These are phyloP conservation scores for Termitomyces sp. DNA, from an alignment of 768 basidiomycete species.

Conservation along the genomic window DNA sequence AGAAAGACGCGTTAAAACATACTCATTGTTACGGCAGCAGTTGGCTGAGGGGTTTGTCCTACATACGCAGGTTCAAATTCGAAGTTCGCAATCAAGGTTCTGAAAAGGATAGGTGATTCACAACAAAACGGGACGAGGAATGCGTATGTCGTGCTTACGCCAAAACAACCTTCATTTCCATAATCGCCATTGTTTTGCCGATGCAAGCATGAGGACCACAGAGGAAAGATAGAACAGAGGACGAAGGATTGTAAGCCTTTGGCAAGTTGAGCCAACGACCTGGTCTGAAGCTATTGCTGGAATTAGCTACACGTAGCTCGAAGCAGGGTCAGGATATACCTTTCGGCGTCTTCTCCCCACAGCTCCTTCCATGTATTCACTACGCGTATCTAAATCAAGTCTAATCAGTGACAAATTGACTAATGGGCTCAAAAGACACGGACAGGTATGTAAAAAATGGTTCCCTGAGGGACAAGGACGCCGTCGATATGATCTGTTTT, in stretches of 20 bases:
- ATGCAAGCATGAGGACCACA: slow-evolving; percentile 42
- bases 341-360: slow-evolving; percentile 53
- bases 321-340: slow-evolving; percentile 25
- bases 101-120: slow-evolving; percentile 10
- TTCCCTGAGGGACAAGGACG: slow-evolving; percentile 44
- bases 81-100: slow-evolving; percentile 41
- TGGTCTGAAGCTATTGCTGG: slow-evolving; percentile 38
- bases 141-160: slow-evolving; percentile 23
- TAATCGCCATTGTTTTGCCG: slow-evolving; percentile 43
- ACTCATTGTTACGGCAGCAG: slow-evolving; percentile 50
- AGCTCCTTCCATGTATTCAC: slow-evolving; percentile 49
- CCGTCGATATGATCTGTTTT: slow-evolving; percentile 45
- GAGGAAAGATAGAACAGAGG: slow-evolving; percentile 40
- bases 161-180: slow-evolving; percentile 43
- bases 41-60: slow-evolving; percentile 39
- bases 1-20: slow-evolving; percentile 15
- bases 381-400: slow-evolving; percentile 38
- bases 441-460: slow-evolving; percentile 41
- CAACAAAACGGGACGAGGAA: background rate
- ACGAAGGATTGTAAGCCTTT: slow-evolving; percentile 30
- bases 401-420: background rate
- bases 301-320: background rate
- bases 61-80: slow-evolving; percentile 41
- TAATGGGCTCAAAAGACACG: slow-evolving; percentile 8
- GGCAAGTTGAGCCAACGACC: slow-evolving; percentile 45